A percentile compares a stretch with the other conserved stretches of the same genome.
Evolutionary conservation across 2,329 filamentous ascomycete species (phyloP).

Genomic region (Paraphoma sp.): DNA sequence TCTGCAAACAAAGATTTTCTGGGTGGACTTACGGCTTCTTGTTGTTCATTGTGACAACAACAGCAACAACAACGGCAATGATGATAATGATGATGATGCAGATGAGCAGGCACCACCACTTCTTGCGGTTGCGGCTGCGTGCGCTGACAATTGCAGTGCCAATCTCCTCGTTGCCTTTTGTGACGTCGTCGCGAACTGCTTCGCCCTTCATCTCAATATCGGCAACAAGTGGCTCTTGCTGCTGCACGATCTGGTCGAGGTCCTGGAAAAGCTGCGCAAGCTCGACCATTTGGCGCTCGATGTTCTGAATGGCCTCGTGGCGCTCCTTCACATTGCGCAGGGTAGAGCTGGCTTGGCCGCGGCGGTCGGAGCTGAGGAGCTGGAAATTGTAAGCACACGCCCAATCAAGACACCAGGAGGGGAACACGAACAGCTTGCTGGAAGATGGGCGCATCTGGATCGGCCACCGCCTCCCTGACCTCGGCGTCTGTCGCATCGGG

Average conservation of each 20-base stretch:
- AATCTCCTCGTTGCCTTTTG: conserved; percentile 85
- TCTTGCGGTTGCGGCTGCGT: conserved; percentile 75
- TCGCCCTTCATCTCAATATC: conserved; percentile 88
- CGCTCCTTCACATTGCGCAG: conserved; percentile 81
- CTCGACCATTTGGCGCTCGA: conserved; percentile 88
- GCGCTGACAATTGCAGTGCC: conserved; percentile 82
- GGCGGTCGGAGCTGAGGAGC: conserved; percentile 80
- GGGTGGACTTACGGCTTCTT: conserved; percentile 19
- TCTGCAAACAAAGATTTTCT: conserved; percentile 22
- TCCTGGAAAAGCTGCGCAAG: conserved; percentile 88
- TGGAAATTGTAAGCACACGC: conserved; percentile 34
- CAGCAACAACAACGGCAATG: conserved; percentile 49
- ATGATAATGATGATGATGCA: conserved; percentile 49
- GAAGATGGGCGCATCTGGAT: conserved; percentile 81
- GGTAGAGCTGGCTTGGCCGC: conserved; percentile 80
- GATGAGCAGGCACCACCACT: conserved; percentile 93
- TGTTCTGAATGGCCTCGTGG: conserved; percentile 87
- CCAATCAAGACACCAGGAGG: not conserved
- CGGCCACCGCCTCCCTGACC: conserved; percentile 77
- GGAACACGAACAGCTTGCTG: conserved; percentile 69
- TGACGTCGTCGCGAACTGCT: conserved; percentile 82
- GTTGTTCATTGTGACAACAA: conserved; percentile 35
- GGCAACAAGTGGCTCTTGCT: conserved; percentile 81
- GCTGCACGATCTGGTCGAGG: conserved; percentile 81
- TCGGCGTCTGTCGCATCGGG: conserved; percentile 82